phyloP scores from a whole-genome alignment of 129 eudicot genomes.

The Flaveria brownii region DNA sequence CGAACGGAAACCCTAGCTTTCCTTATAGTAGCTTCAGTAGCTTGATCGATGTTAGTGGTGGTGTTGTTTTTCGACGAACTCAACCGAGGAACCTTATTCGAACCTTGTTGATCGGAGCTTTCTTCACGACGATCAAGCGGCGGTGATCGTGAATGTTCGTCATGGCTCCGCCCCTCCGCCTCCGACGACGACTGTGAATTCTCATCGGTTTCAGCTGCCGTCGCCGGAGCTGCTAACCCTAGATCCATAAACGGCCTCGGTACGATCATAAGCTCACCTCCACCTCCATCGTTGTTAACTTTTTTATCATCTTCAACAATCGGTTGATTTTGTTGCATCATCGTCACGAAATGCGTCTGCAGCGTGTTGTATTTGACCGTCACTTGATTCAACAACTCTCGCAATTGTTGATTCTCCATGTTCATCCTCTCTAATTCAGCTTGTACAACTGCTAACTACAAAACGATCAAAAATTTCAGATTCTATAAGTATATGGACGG shows the following conservation, averaged over 20 bases:
- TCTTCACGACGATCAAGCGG: slow-evolving; percentile 34
- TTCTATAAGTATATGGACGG: background rate
- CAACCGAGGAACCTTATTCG: slow-evolving; percentile 50
- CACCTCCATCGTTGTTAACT: slow-evolving; percentile 16
- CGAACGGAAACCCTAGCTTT: slow-evolving; percentile 90
- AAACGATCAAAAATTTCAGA: background rate
- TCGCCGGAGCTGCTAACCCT: slow-evolving; percentile 44
- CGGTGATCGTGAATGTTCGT: slow-evolving; percentile 34
- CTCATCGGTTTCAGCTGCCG: slow-evolving; percentile 27
- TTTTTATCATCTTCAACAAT: slow-evolving; percentile 34
- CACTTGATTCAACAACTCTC: slow-evolving; percentile 49
- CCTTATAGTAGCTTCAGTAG: slow-evolving; percentile 79
- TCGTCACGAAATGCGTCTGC: slow-evolving; percentile 56
- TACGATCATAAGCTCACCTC: slow-evolving; percentile 24
- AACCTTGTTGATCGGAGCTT: slow-evolving; percentile 44
- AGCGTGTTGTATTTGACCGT: slow-evolving; percentile 52
- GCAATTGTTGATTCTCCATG: slow-evolving; percentile 52
- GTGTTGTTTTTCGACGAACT: slow-evolving; percentile 24
- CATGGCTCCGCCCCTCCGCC: slow-evolving; percentile 42
- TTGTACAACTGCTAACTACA: slow-evolving; percentile 51
- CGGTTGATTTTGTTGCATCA: slow-evolving; percentile 52
- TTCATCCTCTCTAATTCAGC: slow-evolving; percentile 52
- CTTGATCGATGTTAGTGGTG: slow-evolving; percentile 53
- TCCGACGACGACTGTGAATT: slow-evolving; percentile 56
- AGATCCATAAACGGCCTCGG: slow-evolving; percentile 67